phyloP scores from a whole-genome alignment of 192 early-diverging fungal species.

The Entophlyctis luteolus region DNA sequence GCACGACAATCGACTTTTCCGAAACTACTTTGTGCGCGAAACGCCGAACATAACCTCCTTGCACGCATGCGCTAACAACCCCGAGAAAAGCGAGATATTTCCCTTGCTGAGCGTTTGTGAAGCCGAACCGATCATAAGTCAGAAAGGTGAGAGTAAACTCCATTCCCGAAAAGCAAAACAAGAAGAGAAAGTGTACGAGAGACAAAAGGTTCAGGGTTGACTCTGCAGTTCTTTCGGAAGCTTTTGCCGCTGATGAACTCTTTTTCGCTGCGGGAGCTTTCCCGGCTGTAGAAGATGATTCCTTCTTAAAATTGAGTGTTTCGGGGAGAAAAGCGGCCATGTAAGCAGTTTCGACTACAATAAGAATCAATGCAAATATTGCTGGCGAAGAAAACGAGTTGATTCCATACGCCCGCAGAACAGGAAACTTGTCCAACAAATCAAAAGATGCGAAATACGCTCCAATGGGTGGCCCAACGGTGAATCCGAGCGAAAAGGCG shows the following conservation, averaged over 20 bases:
- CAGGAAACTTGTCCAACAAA: conserved; percentile 40
- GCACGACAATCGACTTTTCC: conserved; percentile 70
- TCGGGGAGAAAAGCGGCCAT: conserved; percentile 75
- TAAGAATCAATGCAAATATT: conserved; percentile 76
- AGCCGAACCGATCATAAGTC: conserved; percentile 87
- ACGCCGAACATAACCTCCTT: conserved; percentile 90
- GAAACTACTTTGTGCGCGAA: conserved; percentile 53
- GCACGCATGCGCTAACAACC: conserved; percentile 78
- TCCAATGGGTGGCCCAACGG: conserved; percentile 87
- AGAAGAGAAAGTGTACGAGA: conserved; percentile 75
- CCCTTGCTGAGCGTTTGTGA: conserved; percentile 84
- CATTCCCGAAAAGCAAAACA: conserved; percentile 95
- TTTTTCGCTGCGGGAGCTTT: conserved; percentile 1
- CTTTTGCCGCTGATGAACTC: neutral
- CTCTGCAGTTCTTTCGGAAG: neutral
- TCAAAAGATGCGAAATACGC: conserved; percentile 52
- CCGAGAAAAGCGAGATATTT: conserved; percentile 80
- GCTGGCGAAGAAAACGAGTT: conserved; percentile 80
- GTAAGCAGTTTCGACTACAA: conserved; percentile 78
- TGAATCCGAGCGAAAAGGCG: conserved; percentile 94
- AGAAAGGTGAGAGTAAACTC: conserved; percentile 97
- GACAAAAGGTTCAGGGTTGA: conserved; percentile 48
- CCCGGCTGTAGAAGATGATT: neutral
- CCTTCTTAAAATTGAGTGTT: conserved; percentile 46
- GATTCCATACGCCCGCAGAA: conserved; percentile 48